phyloP scores from a whole-genome alignment of 768 basidiomycete species.

The Suillus subalutaceus region DNA sequence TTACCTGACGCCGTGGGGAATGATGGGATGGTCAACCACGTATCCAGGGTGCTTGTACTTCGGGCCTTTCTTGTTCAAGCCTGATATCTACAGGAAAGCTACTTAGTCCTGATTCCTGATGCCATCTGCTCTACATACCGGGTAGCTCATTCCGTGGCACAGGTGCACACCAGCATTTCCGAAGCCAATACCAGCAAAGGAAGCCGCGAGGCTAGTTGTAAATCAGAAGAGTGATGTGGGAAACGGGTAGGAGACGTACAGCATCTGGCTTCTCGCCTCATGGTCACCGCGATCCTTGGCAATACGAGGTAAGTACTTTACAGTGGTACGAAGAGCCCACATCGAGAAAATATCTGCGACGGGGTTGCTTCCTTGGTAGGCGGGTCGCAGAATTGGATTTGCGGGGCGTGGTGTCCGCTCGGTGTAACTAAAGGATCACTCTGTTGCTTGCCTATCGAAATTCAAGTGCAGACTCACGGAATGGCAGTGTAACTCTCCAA shows the following conservation, averaged over 20 bases:
- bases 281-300: constrained; percentile 76
- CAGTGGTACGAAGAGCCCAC: constrained; percentile 90
- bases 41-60: constrained; percentile 94
- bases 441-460: constrained; percentile 10
- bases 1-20: constrained; percentile 89
- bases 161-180: constrained; percentile 93
- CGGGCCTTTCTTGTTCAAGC: constrained; percentile 92
- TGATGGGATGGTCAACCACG: constrained; percentile 81
- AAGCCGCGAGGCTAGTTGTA: constrained; percentile 72
- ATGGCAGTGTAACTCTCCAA: constrained; percentile 95
- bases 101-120: constrained; percentile 4
- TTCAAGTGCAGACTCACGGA: constrained; percentile 54
- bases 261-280: constrained; percentile 90
- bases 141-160: constrained; percentile 89
- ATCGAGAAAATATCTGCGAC: constrained; percentile 95
- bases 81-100: constrained; percentile 66
- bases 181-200: constrained; percentile 95
- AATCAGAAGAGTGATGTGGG: background rate
- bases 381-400: constrained; percentile 89
- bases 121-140: constrained; percentile 48
- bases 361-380: constrained; percentile 92
- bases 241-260: constrained; percentile 48
- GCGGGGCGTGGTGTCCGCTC: constrained; percentile 87
- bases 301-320: constrained; percentile 86
- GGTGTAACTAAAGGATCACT: constrained; percentile 60